These are phyloP conservation scores for Saturnispora sanitii DNA, from an alignment of 805 yeast genomes.

Conservation along the genomic window DNA sequence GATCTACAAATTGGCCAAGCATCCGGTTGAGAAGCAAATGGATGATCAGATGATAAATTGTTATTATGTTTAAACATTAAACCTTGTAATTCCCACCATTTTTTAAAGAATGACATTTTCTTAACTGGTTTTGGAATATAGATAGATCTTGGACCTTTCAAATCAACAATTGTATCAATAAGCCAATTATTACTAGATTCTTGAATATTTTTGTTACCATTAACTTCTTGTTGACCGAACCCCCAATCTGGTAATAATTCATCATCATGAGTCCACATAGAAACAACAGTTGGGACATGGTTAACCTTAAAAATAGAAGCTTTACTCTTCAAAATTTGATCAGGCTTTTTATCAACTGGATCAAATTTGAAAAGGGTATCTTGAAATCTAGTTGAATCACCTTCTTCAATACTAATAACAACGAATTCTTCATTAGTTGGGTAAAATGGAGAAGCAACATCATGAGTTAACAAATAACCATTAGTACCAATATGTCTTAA, in stretches of 20 bases:
- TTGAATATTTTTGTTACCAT: constrained; percentile 77
- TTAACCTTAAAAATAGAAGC: constrained; percentile 59
- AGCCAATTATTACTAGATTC: constrained; percentile 68
- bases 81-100: constrained; percentile 83
- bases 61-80: constrained; percentile 91
- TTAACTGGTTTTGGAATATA: constrained; percentile 57
- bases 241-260: constrained; percentile 92
- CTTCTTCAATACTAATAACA: constrained; percentile 53
- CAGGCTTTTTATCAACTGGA: constrained; percentile 43
- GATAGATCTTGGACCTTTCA: constrained; percentile 53
- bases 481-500: constrained; percentile 74
- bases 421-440: constrained; percentile 95
- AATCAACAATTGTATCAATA: constrained; percentile 56
- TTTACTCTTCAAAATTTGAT: constrained; percentile 53
- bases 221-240: constrained; percentile 80
- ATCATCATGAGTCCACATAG: constrained; percentile 89
- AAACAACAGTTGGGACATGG: constrained; percentile 82
- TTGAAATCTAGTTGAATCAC: constrained; percentile 41
- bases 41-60: constrained; percentile 78
- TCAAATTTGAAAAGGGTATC: constrained; percentile 75
- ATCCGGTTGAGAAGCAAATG: constrained; percentile 87
- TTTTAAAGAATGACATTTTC: constrained; percentile 61
- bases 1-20: constrained; percentile 84
- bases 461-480: constrained; percentile 78
- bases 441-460: constrained; percentile 87